Evolutionary conservation across 2,329 filamentous ascomycete genomes (phyloP), one percentile per base, ranked within the genome.

Genomic region (Ascochyta lentis): DNA sequence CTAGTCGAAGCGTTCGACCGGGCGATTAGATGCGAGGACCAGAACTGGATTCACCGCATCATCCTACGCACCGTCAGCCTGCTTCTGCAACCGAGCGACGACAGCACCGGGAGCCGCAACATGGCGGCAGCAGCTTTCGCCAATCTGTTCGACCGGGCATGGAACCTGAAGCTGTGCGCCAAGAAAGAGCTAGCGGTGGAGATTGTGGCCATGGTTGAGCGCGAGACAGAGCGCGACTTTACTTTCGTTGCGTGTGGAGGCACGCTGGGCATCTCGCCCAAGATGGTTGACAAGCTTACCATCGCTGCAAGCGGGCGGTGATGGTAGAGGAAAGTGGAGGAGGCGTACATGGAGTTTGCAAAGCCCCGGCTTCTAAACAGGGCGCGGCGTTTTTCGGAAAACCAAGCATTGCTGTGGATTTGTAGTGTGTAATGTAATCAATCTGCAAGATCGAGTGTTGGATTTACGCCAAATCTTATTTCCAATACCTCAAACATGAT

Each of bases 201-300:
- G 19, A 52, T 52, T 27, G 40, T 57, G 12, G 38, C 40, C 3
- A 52, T 56, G 54, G 54, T 52, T 19, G 49, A 52, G 29, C 27
- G 29, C 7, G 31, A 31, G 23, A 49, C 54, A 3, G 54, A 56
- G 33, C 22, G 54, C 7, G 54, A 57, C 10, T 57, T 57, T 10
- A 57, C 54, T 2, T 57, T 52, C 12, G 44, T 57, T 6, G 54
- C 54, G 10, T 57, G 54, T 29, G 54, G 54, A 1, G 54, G 54
- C 1, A 49, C 43, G n/a, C 16, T 57, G 5, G 54, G 54, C 0
- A 49, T 57, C 7, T 34, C 23, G 6, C 27, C 15, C 1, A 51
- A 51, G 38, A 56, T 56, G 53, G 53, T 56, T 12, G 53, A 56
- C 33, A 41, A 33, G 26, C 26, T 56, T 1, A 34, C 38, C 3